Percentiles rank a stretch among this genome's conserved stretches.
phyloP scores from a whole-genome alignment of 352 stramenopile species.

The Globisporangium alternatum region DNA sequence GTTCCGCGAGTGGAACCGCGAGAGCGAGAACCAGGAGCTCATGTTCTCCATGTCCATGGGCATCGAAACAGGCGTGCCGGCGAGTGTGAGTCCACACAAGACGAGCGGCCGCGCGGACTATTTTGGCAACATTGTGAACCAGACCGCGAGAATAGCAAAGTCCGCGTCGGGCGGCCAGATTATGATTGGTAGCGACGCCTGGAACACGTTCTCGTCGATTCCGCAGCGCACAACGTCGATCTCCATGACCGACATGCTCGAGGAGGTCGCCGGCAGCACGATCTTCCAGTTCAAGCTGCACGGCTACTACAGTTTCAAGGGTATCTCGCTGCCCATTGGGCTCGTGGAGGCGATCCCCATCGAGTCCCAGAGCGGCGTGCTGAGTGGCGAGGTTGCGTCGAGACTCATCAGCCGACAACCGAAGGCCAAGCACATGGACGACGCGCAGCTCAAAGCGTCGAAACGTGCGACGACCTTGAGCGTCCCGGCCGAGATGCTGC shows the following conservation, averaged over 20 bases:
- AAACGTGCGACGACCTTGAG: conserved; percentile 45
- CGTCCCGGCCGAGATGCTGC: conserved; percentile 56
- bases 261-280: conserved; percentile 44
- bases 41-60: conserved; percentile 89
- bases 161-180: conserved; percentile 75
- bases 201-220: conserved; percentile 56
- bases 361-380: conserved; percentile 46
- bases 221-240: conserved; percentile 33
- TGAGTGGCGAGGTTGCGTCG: conserved; percentile 35
- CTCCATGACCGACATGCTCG: conserved; percentile 38
- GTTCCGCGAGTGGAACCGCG: conserved; percentile 73
- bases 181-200: conserved; percentile 78
- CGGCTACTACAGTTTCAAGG: conserved; percentile 84
- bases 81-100: conserved; percentile 86
- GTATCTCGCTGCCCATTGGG: conserved; percentile 76
- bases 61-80: conserved; percentile 76
- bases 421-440: conserved; percentile 67
- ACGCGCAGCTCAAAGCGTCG: conserved; percentile 38
- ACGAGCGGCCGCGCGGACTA: conserved; percentile 86
- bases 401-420: conserved; percentile 35
- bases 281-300: conserved; percentile 85
- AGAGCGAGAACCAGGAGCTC: conserved; percentile 74
- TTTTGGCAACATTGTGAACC: conserved; percentile 89
- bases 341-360: conserved; percentile 80
- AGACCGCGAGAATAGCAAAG: conserved; percentile 86